Evolutionary conservation across 306 rosid genomes (phyloP), one percentile per base, ranked within the genome.

Genomic region (Corylus heterophylla): DNA sequence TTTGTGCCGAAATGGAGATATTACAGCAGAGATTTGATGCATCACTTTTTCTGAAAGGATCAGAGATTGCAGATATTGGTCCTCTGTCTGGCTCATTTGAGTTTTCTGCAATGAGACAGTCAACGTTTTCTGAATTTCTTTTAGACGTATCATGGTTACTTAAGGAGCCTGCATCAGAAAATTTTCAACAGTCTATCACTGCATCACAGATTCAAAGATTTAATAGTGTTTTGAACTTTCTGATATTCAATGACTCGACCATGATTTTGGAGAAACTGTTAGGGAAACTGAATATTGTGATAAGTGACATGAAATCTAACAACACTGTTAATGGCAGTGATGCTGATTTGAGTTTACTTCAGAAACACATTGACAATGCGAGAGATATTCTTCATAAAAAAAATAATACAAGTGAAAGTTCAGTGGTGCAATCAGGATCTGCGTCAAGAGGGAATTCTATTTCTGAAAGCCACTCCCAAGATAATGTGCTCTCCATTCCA

Each of bases 131-230:
- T 48, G 99, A 93, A 79, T 84, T 91, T 52, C 87, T 96, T 71
- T 83, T 85, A 80, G 99, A 96, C 82, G 81, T 93, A 79, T 94
- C 92, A 76, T 96, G 99, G 99, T 85, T 96, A 83, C 94, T 96
- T 70, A 91, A 86, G 85, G 84, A 89, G 81, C 94, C 95, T 20
- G 79, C 84, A 18, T 89, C 90, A 20, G 97, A 88, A 83, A 71
- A 27, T 63, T 73, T 90, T 84, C 92, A 84, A 72, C 85, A 85
- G 76, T 81, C 79, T 58, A 71, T 87, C 75, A 83, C 89, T 20
- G 76, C 89, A 63, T 86, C 96, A 48, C 92, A 87, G 82, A 84
- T 92, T 78, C 94, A 93, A 73, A 87, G 98, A 87, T 83, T 86
- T 75, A 88, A 89, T 73, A 79, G 75, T 80, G 80, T 96, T 82